A percentile compares a stretch with the other conserved stretches of the same genome.
phyloP scores from a whole-genome alignment of 306 rosid genomes.

The Prinsepia uniflora region DNA sequence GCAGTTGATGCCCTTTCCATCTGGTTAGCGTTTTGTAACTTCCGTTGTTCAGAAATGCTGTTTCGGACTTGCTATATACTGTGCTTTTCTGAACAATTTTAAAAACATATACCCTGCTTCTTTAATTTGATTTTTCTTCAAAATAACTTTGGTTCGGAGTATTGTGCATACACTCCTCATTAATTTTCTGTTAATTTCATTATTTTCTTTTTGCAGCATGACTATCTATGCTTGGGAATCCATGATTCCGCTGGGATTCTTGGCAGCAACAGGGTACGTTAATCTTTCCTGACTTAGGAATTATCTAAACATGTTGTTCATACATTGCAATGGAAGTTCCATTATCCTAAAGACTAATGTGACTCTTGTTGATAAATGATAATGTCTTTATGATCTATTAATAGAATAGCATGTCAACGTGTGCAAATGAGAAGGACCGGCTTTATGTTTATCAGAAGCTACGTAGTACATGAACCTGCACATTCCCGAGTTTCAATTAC shows the following conservation, averaged over 20 bases:
- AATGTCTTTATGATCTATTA: neutral
- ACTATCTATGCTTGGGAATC: conserved; percentile 73
- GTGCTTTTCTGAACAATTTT: neutral
- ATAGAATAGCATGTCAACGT: neutral
- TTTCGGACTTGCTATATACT: neutral
- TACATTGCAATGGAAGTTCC: neutral
- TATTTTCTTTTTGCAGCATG: conserved; percentile 37
- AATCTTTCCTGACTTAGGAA: neutral
- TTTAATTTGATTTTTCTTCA: conserved; percentile 5
- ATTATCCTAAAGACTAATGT: neutral
- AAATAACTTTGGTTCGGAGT: neutral
- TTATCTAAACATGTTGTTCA: neutral
- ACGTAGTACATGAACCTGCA: neutral
- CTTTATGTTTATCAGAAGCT: neutral
- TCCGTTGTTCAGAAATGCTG: neutral
- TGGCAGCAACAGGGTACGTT: conserved; percentile 72
- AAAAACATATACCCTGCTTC: neutral
- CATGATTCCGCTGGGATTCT: conserved; percentile 70
- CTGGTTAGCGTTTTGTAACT: conserved; percentile 32
- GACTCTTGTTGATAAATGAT: neutral
- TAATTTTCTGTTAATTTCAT: neutral
- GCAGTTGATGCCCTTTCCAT: conserved; percentile 68
- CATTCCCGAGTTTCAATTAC: neutral
- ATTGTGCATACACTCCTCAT: neutral
- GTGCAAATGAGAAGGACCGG: neutral